phyloP scores from a whole-genome alignment of 768 basidiomycete species.

The Lentinus brumalis region DNA sequence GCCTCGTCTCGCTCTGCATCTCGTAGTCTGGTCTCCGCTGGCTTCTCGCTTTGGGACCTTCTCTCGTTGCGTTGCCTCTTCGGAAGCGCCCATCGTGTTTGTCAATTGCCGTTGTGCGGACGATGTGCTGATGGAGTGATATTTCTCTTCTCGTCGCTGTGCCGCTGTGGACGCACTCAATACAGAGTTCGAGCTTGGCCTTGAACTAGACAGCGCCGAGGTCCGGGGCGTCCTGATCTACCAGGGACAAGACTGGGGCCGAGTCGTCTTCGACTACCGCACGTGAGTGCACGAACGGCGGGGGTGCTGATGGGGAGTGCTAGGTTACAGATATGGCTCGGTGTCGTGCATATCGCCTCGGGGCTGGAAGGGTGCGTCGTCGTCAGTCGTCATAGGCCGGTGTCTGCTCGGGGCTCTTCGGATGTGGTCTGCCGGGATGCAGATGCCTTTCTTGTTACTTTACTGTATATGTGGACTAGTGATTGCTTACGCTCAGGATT shows the following conservation, averaged over 20 bases:
- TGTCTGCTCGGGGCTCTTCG: not conserved
- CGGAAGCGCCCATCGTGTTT: not conserved
- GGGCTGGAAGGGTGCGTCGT: not conserved
- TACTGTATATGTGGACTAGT: not conserved
- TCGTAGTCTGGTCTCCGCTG: not conserved
- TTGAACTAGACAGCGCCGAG: constrained; percentile 85
- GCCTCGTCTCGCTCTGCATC: not conserved
- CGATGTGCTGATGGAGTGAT: not conserved
- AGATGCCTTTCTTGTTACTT: not conserved
- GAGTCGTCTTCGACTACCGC: constrained; percentile 63
- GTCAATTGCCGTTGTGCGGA: not conserved
- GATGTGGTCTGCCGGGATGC: not conserved
- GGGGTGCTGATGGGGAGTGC: not conserved
- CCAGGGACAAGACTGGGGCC: constrained; percentile 80
- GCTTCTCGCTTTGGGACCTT: not conserved
- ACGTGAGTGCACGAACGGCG: constrained; percentile 24
- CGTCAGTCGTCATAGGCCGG: not conserved
- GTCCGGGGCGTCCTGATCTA: constrained; percentile 80
- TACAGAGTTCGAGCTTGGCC: constrained; percentile 79
- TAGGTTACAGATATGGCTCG: not conserved
- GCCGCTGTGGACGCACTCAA: not conserved
- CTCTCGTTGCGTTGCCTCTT: not conserved
- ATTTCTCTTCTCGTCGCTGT: not conserved
- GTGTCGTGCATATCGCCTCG: not conserved
- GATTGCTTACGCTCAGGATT: no score